Percentiles rank a stretch among this genome's conserved stretches.
Evolutionary conservation across 176 grass and related monocot species (phyloP).

Genomic region (Lolium rigidum): DNA sequence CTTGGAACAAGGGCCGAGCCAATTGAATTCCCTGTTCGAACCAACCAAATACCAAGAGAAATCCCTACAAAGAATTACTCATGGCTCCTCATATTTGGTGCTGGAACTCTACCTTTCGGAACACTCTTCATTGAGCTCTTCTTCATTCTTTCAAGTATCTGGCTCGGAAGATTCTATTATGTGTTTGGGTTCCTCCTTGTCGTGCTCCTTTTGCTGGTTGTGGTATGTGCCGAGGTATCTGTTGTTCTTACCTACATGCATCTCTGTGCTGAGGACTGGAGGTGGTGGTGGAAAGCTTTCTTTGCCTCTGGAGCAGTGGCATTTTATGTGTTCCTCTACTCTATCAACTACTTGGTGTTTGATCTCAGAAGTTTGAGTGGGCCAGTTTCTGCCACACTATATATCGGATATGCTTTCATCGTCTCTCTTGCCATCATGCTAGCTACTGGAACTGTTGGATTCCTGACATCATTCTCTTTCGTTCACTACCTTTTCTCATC

Average conservation of each 20-base stretch:
- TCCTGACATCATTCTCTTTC: conserved; percentile 82
- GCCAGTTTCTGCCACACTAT: conserved; percentile 77
- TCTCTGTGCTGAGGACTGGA: conserved; percentile 86
- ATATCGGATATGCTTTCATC: conserved; percentile 81
- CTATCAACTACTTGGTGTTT: conserved; percentile 87
- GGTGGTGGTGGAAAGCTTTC: conserved; percentile 96
- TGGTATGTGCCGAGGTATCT: conserved; percentile 90
- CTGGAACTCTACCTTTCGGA: conserved; percentile 87
- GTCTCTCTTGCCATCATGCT: conserved; percentile 87
- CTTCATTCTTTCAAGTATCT: conserved; percentile 94
- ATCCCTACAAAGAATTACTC: conserved; percentile 80
- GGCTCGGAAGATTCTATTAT: conserved; percentile 90
- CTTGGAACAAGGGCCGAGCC: conserved; percentile 67
- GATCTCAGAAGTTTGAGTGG: conserved; percentile 89
- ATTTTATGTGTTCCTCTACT: conserved; percentile 88
- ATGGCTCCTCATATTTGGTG: conserved; percentile 79
- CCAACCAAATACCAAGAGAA: conserved; percentile 91
- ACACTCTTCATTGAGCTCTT: conserved; percentile 92
- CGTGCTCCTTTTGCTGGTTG: conserved; percentile 72
- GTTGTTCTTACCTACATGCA: conserved; percentile 96
- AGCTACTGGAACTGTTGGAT: conserved; percentile 78
- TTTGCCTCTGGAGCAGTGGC: conserved; percentile 76
- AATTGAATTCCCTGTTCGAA: conserved; percentile 83
- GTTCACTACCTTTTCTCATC: conserved; percentile 91
- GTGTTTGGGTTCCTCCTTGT: conserved; percentile 90